phyloP scores from a whole-genome alignment of 129 eudicot species.

The Gnaphalium uliginosum region DNA sequence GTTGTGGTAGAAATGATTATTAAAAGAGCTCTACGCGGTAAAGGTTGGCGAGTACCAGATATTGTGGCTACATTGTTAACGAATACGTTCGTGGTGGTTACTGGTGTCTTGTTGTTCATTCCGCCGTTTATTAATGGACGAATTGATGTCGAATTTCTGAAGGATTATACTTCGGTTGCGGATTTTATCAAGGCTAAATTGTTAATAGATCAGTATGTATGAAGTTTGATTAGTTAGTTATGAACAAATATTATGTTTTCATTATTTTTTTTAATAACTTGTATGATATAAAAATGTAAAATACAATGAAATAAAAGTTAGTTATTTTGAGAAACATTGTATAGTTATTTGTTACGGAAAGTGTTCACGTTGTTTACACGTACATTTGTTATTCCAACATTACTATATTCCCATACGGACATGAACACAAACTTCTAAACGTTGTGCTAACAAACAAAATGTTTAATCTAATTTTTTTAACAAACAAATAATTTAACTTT shows the following conservation, averaged over 20 bases:
- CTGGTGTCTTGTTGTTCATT: constrained; percentile 58
- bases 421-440: constrained; percentile 4
- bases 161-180: constrained; percentile 21
- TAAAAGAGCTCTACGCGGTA: constrained; percentile 39
- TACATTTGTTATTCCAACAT: not conserved
- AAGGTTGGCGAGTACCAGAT: constrained; percentile 40
- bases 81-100: constrained; percentile 41
- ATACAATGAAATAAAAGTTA: not conserved
- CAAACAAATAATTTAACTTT: too few species aligned
- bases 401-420: not conserved
- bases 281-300: not conserved
- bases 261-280: not conserved
- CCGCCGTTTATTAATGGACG: constrained; percentile 33
- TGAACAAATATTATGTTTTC: not conserved
- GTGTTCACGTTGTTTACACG: not conserved
- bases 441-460: not conserved
- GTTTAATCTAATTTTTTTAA: too few species aligned
- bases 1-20: constrained; percentile 51
- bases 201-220: not conserved
- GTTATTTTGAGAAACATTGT: not conserved
- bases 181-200: constrained; percentile 1
- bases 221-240: not conserved
- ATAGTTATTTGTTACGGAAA: not conserved
- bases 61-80: constrained; percentile 32
- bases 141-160: constrained; percentile 24